Percentiles rank a stretch among this genome's conserved stretches.
Conservation (phyloP, 192 early-diverging fungal species). For the Linnemannia zychae region DNA sequence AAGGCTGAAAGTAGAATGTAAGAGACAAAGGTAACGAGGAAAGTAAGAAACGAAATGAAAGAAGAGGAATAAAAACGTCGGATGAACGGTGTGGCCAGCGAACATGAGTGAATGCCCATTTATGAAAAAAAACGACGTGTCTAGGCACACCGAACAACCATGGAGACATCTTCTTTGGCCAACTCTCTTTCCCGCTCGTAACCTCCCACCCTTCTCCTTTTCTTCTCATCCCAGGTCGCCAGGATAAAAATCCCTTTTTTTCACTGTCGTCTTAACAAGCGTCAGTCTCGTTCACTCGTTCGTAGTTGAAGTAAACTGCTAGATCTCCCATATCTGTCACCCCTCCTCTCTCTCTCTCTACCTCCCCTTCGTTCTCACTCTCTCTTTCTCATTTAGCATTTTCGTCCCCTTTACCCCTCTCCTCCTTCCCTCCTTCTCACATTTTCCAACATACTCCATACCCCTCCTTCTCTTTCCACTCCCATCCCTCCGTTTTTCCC, state of each 20-base stretch:
- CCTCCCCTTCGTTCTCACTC: neutral
- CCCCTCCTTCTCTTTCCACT: neutral
- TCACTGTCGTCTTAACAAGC: neutral
- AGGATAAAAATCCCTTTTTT: neutral
- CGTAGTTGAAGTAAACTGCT: neutral
- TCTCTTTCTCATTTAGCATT: neutral
- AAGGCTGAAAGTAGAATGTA: neutral
- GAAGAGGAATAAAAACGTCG: neutral
- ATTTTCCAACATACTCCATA: neutral
- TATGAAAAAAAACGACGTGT: neutral
- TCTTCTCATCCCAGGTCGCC: no score
- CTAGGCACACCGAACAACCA: no score
- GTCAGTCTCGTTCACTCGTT: neutral
- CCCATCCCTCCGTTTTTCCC: neutral
- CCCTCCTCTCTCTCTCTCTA: neutral
- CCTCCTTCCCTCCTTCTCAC: neutral
- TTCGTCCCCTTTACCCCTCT: neutral
- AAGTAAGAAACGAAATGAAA: conserved; percentile 4
- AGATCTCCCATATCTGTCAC: neutral
- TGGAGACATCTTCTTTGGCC: no score
- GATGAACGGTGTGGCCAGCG: neutral
- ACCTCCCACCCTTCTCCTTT: no score
- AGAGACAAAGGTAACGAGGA: neutral
- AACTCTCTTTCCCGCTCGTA: no score
- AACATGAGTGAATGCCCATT: neutral